Base-by-base conservation (phyloP, 495 filamentous ascomycete species). In the Peziza echinospora region DNA sequence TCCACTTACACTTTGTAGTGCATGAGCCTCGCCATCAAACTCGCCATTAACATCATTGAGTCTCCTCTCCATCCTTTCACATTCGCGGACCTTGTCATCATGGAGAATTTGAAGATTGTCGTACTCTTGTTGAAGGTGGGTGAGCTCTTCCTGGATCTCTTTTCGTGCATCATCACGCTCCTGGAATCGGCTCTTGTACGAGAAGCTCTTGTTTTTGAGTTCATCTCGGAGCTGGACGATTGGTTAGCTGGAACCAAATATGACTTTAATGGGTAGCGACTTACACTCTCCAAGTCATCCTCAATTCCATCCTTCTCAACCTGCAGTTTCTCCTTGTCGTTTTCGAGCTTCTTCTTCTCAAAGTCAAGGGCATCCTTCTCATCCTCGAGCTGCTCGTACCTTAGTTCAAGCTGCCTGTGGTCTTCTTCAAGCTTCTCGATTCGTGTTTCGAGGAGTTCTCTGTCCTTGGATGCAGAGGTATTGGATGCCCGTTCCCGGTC, bases 201-300 rank as follows among this genome's bases (percentile, higher is more conserved):
- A 76, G 46, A 85, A 69, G 0, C 79, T 84, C 56, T 82, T 85
- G 58, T 84, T 77, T 6, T 77, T 68, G 67, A 84, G 74, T 52
- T 87, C 80, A 41, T 82, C 77, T 43, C 77, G 77, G 17, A 89
- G 60, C 58, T 84, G 26, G n/a, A n/a, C 26, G 26, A 50, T 45
- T 16, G 7, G 11, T 24, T 13, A 16, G n/a, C 51, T 37, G 52
- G 44, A 26, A 46, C 21, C 25, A 6, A 44, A 8, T 34, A 9
- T 8, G 26, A 34, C 26, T 34, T n/a, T n/a, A 34, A 34, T 34
- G n/a, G 26, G 26, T 34, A n/a, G n/a, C n/a, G n/a, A n/a, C n/a
- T n/a, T 17, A 37, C 13, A 37, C 2, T 57, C 24, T 62, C 57
- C 19, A 59, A 53, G 16, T 51, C 43, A 34, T 40, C 44, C 41